Percentiles rank a stretch among this genome's conserved stretches.
Evolutionary conservation across 805 yeast genomes (phyloP).

Genomic region (Nakazawaea wyomingensis): DNA sequence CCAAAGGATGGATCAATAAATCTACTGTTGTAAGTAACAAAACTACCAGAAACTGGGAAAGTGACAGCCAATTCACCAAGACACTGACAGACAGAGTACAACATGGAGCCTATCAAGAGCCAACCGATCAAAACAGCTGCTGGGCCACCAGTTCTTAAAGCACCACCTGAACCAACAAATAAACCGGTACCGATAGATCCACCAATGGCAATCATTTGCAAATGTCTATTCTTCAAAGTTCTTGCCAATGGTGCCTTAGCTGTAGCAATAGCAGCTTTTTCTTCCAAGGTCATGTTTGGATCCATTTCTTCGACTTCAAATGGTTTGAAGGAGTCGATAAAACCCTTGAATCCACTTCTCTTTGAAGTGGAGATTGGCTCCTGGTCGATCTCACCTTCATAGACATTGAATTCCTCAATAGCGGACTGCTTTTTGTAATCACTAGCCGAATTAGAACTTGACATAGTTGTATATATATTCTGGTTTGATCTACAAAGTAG

Average conservation of each 20-base stretch:
- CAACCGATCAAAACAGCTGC: conserved; percentile 61
- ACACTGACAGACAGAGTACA: conserved; percentile 60
- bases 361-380: neutral
- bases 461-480: conserved; percentile 5
- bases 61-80: conserved; percentile 59
- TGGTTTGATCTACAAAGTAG: neutral
- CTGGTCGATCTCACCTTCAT: conserved; percentile 12
- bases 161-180: conserved; percentile 66
- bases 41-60: conserved; percentile 62
- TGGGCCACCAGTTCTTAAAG: conserved; percentile 68
- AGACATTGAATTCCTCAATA: conserved; percentile 10
- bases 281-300: conserved; percentile 37
- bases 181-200: conserved; percentile 84
- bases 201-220: conserved; percentile 79
- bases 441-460: conserved; percentile 4
- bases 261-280: conserved; percentile 41
- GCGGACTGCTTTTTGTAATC: conserved; percentile 8
- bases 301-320: conserved; percentile 33
- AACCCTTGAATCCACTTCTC: conserved; percentile 13
- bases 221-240: conserved; percentile 55
- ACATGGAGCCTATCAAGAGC: conserved; percentile 52
- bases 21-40: conserved; percentile 55
- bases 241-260: conserved; percentile 47
- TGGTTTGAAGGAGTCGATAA: conserved; percentile 27
- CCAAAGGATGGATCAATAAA: conserved; percentile 56